phyloP scores from a whole-genome alignment of 2,329 filamentous ascomycete species.

The Aspergillus ochraceoroseus region DNA sequence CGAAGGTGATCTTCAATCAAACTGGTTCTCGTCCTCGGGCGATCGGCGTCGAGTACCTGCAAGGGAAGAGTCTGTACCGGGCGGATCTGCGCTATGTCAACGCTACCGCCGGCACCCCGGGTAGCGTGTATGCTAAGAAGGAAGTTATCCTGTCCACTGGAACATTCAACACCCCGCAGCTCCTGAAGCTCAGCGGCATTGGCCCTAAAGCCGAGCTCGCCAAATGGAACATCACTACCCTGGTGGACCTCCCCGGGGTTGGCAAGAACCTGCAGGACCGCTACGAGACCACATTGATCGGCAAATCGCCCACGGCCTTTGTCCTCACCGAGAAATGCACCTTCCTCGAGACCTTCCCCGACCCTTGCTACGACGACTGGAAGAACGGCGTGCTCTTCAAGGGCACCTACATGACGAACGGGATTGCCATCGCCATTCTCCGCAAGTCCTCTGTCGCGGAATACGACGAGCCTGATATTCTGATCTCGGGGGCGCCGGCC shows the following conservation, averaged over 20 bases:
- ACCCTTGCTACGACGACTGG: slow-evolving; percentile 47
- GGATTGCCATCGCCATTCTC: slow-evolving; percentile 49
- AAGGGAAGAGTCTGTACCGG: slow-evolving; percentile 47
- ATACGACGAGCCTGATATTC: slow-evolving; percentile 49
- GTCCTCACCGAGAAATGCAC: slow-evolving; percentile 32
- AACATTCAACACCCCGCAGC: slow-evolving; percentile 61
- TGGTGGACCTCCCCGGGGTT: slow-evolving; percentile 57
- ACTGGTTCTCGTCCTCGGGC: slow-evolving; percentile 38
- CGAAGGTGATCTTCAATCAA: slow-evolving; percentile 45
- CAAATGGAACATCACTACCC: slow-evolving; percentile 50
- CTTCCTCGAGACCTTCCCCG: slow-evolving; percentile 24
- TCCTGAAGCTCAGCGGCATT: slow-evolving; percentile 61
- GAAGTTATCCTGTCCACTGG: slow-evolving; percentile 50
- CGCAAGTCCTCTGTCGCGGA: slow-evolving; percentile 35
- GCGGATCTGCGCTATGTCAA: slow-evolving; percentile 39
- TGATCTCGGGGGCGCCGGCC: slow-evolving; percentile 53
- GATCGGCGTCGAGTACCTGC: slow-evolving; percentile 48
- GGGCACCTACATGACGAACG: slow-evolving; percentile 49
- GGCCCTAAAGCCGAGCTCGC: slow-evolving; percentile 53
- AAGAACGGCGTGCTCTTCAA: slow-evolving; percentile 36
- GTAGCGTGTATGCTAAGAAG: slow-evolving; percentile 40
- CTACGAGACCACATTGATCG: slow-evolving; percentile 27
- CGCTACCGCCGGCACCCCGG: slow-evolving; percentile 17
- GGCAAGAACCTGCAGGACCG: slow-evolving; percentile 62
- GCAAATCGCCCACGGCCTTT: slow-evolving; percentile 42